These are phyloP conservation scores for Solanum dulcamara DNA, from an alignment of 257 asterid species.

Conservation along the genomic window DNA sequence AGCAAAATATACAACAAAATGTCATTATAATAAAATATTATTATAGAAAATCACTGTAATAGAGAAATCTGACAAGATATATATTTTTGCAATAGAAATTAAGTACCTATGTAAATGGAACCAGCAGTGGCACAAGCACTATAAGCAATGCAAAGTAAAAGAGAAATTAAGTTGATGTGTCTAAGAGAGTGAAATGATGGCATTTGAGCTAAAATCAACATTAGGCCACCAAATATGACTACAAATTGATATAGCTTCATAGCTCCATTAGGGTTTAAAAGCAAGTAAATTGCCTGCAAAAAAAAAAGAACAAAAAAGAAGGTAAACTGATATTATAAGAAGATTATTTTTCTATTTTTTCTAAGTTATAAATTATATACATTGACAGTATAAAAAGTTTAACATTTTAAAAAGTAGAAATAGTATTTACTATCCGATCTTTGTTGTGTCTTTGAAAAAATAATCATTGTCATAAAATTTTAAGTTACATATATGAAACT, in stretches of 20 bases:
- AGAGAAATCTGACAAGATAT: not conserved
- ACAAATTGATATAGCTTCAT: slow-evolving; percentile 61
- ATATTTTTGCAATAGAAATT: not conserved
- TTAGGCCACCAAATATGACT: slow-evolving; percentile 62
- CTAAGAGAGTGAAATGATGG: slow-evolving; percentile 96
- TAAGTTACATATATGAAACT: not conserved
- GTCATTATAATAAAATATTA: not conserved
- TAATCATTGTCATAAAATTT: not conserved
- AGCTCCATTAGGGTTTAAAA: slow-evolving; percentile 46
- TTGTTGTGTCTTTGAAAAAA: not conserved
- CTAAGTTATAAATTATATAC: not conserved
- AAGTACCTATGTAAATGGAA: slow-evolving; percentile 67
- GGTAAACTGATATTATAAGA: not conserved
- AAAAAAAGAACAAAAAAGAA: not conserved
- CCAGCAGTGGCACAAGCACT: slow-evolving; percentile 83
- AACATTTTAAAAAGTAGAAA: not conserved
- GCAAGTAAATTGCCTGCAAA: slow-evolving; percentile 53
- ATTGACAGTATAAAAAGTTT: not conserved
- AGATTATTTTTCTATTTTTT: not conserved
- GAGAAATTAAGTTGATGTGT: slow-evolving; percentile 73
- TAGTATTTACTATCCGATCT: not conserved
- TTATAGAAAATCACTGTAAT: not conserved
- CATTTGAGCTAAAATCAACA: slow-evolving; percentile 77
- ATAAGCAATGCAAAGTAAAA: slow-evolving; percentile 54
- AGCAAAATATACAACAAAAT: not conserved